phyloP scores from a whole-genome alignment of 768 basidiomycete genomes.

The Mycena filopes region DNA sequence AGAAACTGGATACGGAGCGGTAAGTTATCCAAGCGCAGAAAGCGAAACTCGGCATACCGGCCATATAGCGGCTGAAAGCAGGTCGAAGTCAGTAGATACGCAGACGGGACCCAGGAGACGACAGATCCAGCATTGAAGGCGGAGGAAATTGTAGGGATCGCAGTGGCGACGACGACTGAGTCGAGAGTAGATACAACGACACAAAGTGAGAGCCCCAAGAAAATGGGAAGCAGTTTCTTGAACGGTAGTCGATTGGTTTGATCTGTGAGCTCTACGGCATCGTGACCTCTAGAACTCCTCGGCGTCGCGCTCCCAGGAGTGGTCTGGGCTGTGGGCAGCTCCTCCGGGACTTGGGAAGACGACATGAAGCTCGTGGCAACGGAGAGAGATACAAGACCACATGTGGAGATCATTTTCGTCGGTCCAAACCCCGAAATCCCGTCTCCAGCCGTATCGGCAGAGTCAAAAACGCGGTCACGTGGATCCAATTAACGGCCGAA shows the following conservation, averaged over 20 bases:
- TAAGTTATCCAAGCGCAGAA: not conserved
- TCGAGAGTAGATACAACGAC: constrained; percentile 72
- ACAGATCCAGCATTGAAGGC: constrained; percentile 73
- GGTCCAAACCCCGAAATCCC: constrained; percentile 7
- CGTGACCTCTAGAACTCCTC: not conserved
- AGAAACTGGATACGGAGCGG: constrained; percentile 45
- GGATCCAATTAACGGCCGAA: not conserved
- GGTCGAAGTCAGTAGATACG: constrained; percentile 75
- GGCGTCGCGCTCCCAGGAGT: constrained; percentile 25
- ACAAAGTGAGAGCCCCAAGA: constrained; percentile 68
- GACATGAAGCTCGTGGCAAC: constrained; percentile 20
- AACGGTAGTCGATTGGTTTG: constrained; percentile 82
- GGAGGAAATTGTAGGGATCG: constrained; percentile 75
- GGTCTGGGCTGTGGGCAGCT: not conserved
- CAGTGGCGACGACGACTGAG: constrained; percentile 79
- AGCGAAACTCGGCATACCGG: constrained; percentile 39
- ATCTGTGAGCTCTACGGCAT: constrained; percentile 67
- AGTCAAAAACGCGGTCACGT: constrained; percentile 12
- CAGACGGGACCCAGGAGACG: constrained; percentile 78
- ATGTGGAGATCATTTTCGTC: constrained; percentile 12
- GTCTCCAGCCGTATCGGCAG: not conserved
- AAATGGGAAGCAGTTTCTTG: constrained; percentile 70
- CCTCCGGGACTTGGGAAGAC: not conserved
- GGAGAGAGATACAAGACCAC: not conserved
- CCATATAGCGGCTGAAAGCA: constrained; percentile 72